These are phyloP conservation scores for Stemphylium vesicarium DNA, from an alignment of 2,329 filamentous ascomycete species.

Conservation along the genomic window DNA sequence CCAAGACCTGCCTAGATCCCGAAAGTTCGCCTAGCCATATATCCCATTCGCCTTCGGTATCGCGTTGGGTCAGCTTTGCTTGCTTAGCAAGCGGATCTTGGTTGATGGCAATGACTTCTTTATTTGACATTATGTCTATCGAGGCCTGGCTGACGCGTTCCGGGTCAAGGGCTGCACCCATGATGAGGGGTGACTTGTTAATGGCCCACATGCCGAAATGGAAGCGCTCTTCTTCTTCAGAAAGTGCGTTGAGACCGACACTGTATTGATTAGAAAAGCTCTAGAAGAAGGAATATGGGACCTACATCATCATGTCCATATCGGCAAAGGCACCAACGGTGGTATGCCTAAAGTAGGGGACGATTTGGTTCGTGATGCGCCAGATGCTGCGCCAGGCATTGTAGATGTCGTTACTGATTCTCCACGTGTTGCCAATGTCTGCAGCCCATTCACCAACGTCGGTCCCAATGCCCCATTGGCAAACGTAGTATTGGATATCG, in stretches of 20 bases:
- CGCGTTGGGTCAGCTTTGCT: constrained; percentile 55
- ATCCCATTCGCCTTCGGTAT: constrained; percentile 48
- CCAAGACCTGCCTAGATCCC: constrained; percentile 43
- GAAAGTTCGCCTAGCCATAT: constrained; percentile 49
- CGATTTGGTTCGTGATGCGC: constrained; percentile 43
- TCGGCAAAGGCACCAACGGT: constrained; percentile 40
- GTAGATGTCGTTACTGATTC: constrained; percentile 46
- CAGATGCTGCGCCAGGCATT: constrained; percentile 44
- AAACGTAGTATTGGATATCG: constrained; percentile 46
- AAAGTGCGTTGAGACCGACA: constrained; percentile 49
- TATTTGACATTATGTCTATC: constrained; percentile 51
- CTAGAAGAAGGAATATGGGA: neutral
- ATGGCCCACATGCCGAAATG: constrained; percentile 57
- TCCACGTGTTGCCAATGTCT: constrained; percentile 46
- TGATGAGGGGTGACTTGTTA: constrained; percentile 55
- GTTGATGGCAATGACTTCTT: constrained; percentile 64
- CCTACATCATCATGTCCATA: constrained; percentile 54
- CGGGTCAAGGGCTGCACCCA: constrained; percentile 49
- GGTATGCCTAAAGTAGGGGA: constrained; percentile 39
- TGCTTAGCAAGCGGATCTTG: constrained; percentile 62
- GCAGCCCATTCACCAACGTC: constrained; percentile 45
- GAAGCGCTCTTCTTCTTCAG: constrained; percentile 49
- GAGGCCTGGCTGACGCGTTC: constrained; percentile 30
- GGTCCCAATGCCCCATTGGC: constrained; percentile 49
- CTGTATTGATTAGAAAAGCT: constrained; percentile 12